Percentiles rank a stretch among this genome's conserved stretches.
Evolutionary conservation across 2,329 filamentous ascomycete genomes (phyloP).

Genomic region (Venturia aucupariae): DNA sequence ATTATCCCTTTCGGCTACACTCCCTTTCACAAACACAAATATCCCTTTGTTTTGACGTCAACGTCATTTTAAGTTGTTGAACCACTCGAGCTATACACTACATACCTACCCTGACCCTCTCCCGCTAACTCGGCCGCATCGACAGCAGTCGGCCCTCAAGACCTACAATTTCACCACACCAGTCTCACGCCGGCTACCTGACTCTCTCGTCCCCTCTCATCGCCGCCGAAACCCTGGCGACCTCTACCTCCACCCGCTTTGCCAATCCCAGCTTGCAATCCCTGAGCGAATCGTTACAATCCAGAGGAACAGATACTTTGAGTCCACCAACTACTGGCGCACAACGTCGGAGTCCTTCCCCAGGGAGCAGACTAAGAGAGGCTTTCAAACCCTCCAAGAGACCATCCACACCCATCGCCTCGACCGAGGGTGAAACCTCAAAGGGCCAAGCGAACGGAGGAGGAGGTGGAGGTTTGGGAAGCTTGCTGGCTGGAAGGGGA

Average conservation of each 20-base stretch:
- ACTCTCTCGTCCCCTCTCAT: constrained; percentile 41
- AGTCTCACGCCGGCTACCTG: constrained; percentile 40
- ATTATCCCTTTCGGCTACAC: background rate
- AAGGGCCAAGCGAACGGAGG: constrained; percentile 27
- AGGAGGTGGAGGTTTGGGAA: constrained; percentile 35
- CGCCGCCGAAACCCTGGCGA: constrained; percentile 30
- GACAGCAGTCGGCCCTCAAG: constrained; percentile 14
- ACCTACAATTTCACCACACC: constrained; percentile 36
- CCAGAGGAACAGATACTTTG: constrained; percentile 23
- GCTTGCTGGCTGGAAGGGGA: constrained; percentile 33
- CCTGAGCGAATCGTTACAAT: constrained; percentile 10
- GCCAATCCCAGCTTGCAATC: constrained; percentile 17
- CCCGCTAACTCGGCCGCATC: background rate
- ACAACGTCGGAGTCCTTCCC: constrained; percentile 55
- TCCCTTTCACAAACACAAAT: background rate
- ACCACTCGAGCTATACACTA: background rate
- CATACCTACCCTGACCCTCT: background rate
- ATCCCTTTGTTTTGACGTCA: background rate
- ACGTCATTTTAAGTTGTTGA: background rate
- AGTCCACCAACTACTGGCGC: constrained; percentile 19
- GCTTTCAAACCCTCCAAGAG: constrained; percentile 47
- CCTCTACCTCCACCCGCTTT: constrained; percentile 22
- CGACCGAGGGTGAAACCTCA: constrained; percentile 25
- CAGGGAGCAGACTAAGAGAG: constrained; percentile 60
- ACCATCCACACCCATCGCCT: constrained; percentile 24